Percentiles rank a stretch among this genome's conserved stretches.
These are phyloP conservation scores for Blastobotrys americana DNA, from an alignment of 805 yeast species.

Conservation along the genomic window DNA sequence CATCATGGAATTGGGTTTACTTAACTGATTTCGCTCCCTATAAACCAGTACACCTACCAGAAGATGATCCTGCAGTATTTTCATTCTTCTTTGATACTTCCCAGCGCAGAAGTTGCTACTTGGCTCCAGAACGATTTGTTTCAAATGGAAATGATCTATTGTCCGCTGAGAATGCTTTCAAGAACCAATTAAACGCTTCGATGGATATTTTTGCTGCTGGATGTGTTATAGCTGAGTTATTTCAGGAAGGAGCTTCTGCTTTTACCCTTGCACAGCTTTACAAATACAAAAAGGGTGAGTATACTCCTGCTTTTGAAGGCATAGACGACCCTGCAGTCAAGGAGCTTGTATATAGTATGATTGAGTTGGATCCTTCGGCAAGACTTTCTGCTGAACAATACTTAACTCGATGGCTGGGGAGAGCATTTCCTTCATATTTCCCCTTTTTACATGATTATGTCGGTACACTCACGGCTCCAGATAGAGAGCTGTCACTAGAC, in stretches of 20 bases:
- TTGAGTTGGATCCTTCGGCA: constrained; percentile 51
- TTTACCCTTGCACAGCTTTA: constrained; percentile 83
- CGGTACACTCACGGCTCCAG: constrained; percentile 32
- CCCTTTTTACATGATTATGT: constrained; percentile 62
- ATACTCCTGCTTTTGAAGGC: constrained; percentile 52
- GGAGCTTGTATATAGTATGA: constrained; percentile 55
- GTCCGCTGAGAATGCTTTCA: constrained; percentile 21
- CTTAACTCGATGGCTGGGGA: constrained; percentile 42
- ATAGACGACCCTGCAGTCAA: constrained; percentile 47
- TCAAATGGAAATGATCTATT: constrained; percentile 18
- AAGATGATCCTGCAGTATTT: constrained; percentile 87
- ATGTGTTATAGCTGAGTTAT: constrained; percentile 86
- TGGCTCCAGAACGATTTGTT: constrained; percentile 87
- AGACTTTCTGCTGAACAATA: constrained; percentile 52
- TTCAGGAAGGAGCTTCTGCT: constrained; percentile 76
- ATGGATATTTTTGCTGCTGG: constrained; percentile 62
- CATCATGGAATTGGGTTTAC: constrained; percentile 83
- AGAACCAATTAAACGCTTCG: constrained; percentile 40
- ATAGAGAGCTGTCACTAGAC: constrained; percentile 16
- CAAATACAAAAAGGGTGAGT: constrained; percentile 67
- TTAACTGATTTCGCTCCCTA: constrained; percentile 77
- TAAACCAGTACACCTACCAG: constrained; percentile 83
- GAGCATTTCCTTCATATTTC: constrained; percentile 60
- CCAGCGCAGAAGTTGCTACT: constrained; percentile 75
- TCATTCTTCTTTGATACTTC: constrained; percentile 90